phyloP scores from a whole-genome alignment of 768 basidiomycete genomes.

The Leccinum disarticulatum region DNA sequence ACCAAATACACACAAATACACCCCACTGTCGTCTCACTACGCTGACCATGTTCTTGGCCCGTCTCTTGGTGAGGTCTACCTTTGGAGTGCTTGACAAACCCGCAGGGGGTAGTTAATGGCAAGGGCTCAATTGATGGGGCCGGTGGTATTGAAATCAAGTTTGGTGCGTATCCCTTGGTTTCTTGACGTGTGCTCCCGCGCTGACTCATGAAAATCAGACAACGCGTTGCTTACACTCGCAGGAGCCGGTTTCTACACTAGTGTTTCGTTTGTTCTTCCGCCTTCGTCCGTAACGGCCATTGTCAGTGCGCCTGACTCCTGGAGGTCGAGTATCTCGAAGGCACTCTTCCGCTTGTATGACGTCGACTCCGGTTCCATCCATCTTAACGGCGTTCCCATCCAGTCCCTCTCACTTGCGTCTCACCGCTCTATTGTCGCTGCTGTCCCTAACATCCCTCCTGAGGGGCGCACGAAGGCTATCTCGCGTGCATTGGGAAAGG shows the following conservation, averaged over 20 bases:
- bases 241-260: constrained; percentile 53
- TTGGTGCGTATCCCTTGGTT: constrained; percentile 50
- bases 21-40: constrained; percentile 49
- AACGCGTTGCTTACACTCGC: constrained; percentile 82
- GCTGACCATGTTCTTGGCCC: constrained; percentile 88
- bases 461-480: constrained; percentile 25
- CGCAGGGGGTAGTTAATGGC: constrained; percentile 78
- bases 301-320: constrained; percentile 75
- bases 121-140: constrained; percentile 73
- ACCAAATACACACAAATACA: too few relatives aligned
- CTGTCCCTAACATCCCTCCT: constrained; percentile 78
- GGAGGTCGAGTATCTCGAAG: constrained; percentile 85
- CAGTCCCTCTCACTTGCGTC: constrained; percentile 82
- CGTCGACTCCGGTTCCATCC: constrained; percentile 72
- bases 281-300: constrained; percentile 87
- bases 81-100: constrained; percentile 79
- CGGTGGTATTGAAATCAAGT: constrained; percentile 79
- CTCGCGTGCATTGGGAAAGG: constrained; percentile 26
- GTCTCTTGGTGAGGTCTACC: constrained; percentile 74
- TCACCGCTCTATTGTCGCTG: constrained; percentile 77
- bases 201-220: constrained; percentile 41
- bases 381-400: constrained; percentile 86
- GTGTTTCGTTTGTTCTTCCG: constrained; percentile 85
- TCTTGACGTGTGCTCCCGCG: background rate
- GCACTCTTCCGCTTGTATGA: constrained; percentile 94